Evolutionary conservation across 2,329 filamentous ascomycete species (phyloP).

Genomic region (Rutstroemia sp.): DNA sequence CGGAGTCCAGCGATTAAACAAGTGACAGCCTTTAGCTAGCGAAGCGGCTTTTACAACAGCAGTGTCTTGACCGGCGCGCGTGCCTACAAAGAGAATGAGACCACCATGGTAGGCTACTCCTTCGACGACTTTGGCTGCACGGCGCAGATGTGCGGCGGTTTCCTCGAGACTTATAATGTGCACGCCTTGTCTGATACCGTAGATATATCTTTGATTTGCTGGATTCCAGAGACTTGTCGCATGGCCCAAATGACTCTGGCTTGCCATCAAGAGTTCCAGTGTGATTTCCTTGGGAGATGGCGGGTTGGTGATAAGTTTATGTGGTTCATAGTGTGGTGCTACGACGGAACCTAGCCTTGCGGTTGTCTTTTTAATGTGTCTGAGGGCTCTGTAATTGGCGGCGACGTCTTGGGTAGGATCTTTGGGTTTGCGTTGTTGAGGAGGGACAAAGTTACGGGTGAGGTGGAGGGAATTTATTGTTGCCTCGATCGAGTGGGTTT

Average conservation of each 20-base stretch:
- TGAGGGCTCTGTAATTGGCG: slow-evolving; percentile 18
- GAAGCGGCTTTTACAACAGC: slow-evolving; percentile 75
- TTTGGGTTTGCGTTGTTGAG: not conserved
- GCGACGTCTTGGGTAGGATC: slow-evolving; percentile 5
- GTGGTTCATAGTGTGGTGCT: slow-evolving; percentile 54
- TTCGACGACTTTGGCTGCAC: slow-evolving; percentile 85
- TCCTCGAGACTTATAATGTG: slow-evolving; percentile 91
- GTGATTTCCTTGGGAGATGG: slow-evolving; percentile 74
- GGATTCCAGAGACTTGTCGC: slow-evolving; percentile 91
- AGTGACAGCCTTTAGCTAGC: slow-evolving; percentile 70
- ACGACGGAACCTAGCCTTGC: slow-evolving; percentile 42
- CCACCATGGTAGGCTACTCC: slow-evolving; percentile 79
- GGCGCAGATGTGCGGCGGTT: slow-evolving; percentile 82
- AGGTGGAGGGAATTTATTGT: slow-evolving; percentile 17
- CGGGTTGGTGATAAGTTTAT: slow-evolving; percentile 61
- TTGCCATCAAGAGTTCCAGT: slow-evolving; percentile 82
- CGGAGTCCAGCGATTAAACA: slow-evolving; percentile 90
- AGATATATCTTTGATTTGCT: slow-evolving; percentile 88
- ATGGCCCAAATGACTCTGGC: slow-evolving; percentile 85
- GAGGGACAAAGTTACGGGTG: slow-evolving; percentile 15
- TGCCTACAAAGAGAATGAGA: slow-evolving; percentile 85
- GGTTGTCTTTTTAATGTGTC: slow-evolving; percentile 38
- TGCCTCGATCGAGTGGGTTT: slow-evolving; percentile 19
- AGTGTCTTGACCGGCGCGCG: slow-evolving; percentile 70
- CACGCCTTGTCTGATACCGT: slow-evolving; percentile 77